Evolutionary conservation across 768 basidiomycete genomes (phyloP).

Genomic region (Cantharellus cinnabarinus): DNA sequence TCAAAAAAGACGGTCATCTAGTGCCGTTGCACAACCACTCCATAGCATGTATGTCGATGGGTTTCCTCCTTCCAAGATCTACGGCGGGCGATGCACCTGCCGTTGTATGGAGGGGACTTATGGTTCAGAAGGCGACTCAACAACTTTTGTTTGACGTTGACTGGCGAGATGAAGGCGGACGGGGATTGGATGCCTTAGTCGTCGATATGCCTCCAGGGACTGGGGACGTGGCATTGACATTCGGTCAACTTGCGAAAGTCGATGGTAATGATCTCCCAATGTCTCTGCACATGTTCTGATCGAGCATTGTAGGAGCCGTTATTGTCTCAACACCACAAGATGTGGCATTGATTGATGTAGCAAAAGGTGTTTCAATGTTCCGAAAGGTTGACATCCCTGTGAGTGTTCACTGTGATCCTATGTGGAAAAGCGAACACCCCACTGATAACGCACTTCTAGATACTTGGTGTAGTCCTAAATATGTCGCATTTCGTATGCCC

Average conservation of each 20-base stretch:
- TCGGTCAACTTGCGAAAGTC: constrained; percentile 70
- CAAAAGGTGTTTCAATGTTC: constrained; percentile 86
- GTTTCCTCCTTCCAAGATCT: constrained; percentile 58
- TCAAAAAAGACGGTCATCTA: constrained; percentile 43
- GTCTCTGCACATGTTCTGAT: not conserved
- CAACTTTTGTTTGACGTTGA: constrained; percentile 92
- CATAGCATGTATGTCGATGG: constrained; percentile 91
- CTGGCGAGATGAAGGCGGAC: constrained; percentile 29
- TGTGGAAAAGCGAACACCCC: too few species aligned
- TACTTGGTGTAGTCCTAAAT: constrained; percentile 73
- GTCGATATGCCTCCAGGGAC: constrained; percentile 96
- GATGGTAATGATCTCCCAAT: constrained; percentile 31
- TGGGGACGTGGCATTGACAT: constrained; percentile 81
- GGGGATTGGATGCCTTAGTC: constrained; percentile 25
- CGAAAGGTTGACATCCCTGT: constrained; percentile 76
- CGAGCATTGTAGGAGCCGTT: constrained; percentile 44
- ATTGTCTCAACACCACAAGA: constrained; percentile 94
- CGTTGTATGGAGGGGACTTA: constrained; percentile 87
- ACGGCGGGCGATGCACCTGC: constrained; percentile 31
- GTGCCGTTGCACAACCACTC: constrained; percentile 75
- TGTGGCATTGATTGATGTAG: constrained; percentile 68
- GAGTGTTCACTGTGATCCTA: constrained; percentile 13
- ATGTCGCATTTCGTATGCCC: constrained; percentile 70
- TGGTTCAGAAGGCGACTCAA: constrained; percentile 97
- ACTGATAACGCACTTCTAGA: constrained; percentile 24